Percentiles rank a stretch among this genome's conserved stretches.
Evolutionary conservation across 1,284 basidiomycete genomes (phyloP).

Genomic region (Dichomitus squalens): DNA sequence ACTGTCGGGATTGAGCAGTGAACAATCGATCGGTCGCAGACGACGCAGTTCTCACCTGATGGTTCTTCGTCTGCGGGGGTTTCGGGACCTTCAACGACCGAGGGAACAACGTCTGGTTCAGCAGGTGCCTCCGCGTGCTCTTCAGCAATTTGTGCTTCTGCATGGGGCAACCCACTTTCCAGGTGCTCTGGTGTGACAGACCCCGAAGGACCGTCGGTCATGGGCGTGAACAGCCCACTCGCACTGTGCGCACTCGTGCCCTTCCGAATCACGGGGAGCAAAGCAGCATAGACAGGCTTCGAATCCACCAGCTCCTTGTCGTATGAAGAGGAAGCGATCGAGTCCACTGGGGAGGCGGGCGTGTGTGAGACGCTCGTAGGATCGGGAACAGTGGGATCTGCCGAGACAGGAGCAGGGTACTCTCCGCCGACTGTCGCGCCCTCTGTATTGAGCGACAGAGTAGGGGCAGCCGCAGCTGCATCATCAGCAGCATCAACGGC

Average conservation of each 20-base stretch:
- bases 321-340: conserved; percentile 5
- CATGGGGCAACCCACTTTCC: not conserved
- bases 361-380: conserved; percentile 34
- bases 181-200: conserved; percentile 17
- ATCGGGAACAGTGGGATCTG: conserved; percentile 44
- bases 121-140: not conserved
- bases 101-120: not conserved
- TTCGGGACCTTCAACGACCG: too few species aligned
- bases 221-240: conserved; percentile 36
- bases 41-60: not conserved
- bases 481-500: not conserved
- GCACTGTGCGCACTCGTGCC: conserved; percentile 17
- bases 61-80: not conserved
- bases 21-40: not conserved
- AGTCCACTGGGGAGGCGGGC: conserved; percentile 20
- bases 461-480: not conserved
- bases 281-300: conserved; percentile 10
- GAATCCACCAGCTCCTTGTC: conserved; percentile 5
- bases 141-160: not conserved
- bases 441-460: not conserved
- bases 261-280: conserved; percentile 16
- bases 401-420: conserved; percentile 44
- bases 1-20: not conserved
- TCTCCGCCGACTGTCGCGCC: conserved; percentile 7
- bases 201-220: conserved; percentile 24